phyloP scores from a whole-genome alignment of 2,329 filamentous ascomycete species.

The Chrysosporium queenslandicum region DNA sequence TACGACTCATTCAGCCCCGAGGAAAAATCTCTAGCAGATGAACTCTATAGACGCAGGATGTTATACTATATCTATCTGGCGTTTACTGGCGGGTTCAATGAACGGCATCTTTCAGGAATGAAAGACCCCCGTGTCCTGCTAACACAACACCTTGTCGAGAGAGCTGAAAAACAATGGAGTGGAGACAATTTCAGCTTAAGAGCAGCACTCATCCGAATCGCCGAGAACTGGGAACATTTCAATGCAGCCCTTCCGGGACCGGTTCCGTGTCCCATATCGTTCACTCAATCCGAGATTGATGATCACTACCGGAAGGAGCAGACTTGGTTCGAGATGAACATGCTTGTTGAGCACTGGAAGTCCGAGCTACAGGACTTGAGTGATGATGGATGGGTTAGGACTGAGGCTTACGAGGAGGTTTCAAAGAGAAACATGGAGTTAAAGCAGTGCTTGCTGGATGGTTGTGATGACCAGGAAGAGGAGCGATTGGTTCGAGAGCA shows the following conservation, averaged over 20 bases:
- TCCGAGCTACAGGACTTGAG: slow-evolving; percentile 11
- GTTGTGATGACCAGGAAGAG: slow-evolving; percentile 14
- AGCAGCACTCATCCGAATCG: slow-evolving; percentile 12
- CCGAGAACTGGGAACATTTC: slow-evolving; percentile 14
- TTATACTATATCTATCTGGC: slow-evolving; percentile 14
- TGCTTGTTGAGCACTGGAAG: slow-evolving; percentile 11
- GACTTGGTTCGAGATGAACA: slow-evolving; percentile 15
- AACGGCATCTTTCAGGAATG: slow-evolving; percentile 12
- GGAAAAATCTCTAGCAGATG: slow-evolving; percentile 15
- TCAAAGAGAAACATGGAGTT: slow-evolving; percentile 11
- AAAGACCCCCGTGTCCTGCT: slow-evolving; percentile 9
- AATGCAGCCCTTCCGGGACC: slow-evolving; percentile 6
- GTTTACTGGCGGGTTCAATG: slow-evolving; percentile 13
- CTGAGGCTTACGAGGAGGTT: slow-evolving; percentile 13
- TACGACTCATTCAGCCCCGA: slow-evolving; percentile 11
- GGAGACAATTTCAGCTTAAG: slow-evolving; percentile 13
- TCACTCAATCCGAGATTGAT: slow-evolving; percentile 11
- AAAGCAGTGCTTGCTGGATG: slow-evolving; percentile 8
- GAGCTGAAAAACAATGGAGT: slow-evolving; percentile 14
- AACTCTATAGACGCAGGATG: slow-evolving; percentile 14
- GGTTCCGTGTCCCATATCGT: slow-evolving; percentile 13
- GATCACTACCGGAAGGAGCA: slow-evolving; percentile 11
- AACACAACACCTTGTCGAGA: slow-evolving; percentile 14
- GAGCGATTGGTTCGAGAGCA: slow-evolving; percentile 7
- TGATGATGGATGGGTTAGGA: slow-evolving; percentile 17